Evolutionary conservation across 2,329 filamentous ascomycete genomes (phyloP).

Genomic region (Aureobasidium sp.): DNA sequence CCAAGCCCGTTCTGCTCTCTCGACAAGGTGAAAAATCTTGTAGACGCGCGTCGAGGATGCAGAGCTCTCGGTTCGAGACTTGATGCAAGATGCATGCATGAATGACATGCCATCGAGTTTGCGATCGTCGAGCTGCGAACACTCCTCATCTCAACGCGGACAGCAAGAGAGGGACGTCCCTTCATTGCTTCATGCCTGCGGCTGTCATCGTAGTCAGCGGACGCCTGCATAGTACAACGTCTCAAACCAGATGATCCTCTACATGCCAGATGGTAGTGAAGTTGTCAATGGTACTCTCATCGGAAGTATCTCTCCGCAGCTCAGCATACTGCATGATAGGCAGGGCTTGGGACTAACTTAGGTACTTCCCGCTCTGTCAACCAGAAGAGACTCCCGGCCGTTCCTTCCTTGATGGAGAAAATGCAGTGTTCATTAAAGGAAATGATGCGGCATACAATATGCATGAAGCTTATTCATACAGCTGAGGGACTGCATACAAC

Average conservation of each 20-base stretch:
- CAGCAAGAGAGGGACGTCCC: neutral
- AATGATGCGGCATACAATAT: neutral
- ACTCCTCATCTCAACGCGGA: neutral
- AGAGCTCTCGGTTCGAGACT: neutral
- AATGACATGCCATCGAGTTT: neutral
- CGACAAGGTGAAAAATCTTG: neutral
- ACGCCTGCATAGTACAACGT: neutral
- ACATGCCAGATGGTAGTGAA: neutral
- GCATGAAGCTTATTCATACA: neutral
- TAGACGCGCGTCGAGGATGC: neutral
- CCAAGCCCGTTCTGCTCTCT: neutral
- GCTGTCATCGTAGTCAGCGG: neutral
- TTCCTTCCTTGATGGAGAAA: neutral
- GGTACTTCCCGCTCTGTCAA: neutral
- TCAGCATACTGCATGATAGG: neutral
- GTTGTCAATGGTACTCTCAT: neutral
- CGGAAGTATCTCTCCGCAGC: slow-evolving; percentile 3
- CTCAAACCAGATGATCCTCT: neutral
- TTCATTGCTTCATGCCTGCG: neutral
- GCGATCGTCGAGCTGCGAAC: neutral
- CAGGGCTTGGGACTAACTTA: no score
- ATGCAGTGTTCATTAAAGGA: neutral
- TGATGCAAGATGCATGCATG: neutral
- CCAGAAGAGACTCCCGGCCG: neutral
- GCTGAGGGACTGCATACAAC: neutral